Conservation (phyloP, 805 yeast species). For the Lipomyces lipofer region DNA sequence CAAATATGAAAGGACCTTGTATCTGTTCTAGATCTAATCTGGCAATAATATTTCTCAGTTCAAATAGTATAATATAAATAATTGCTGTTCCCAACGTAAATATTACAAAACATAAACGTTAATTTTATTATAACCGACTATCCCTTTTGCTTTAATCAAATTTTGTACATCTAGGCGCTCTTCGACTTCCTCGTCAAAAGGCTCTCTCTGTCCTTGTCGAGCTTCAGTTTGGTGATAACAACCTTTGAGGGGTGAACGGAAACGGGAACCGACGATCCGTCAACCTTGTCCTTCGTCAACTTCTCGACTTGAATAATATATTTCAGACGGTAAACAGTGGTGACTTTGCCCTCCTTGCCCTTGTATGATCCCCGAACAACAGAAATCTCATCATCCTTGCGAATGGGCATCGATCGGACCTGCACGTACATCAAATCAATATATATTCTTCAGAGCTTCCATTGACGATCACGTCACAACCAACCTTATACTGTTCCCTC, state of each 20-base stretch:
- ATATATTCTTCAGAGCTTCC: not conserved
- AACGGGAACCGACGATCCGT: constrained; percentile 96
- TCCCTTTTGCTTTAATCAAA: not conserved
- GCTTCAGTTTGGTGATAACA: constrained; percentile 96
- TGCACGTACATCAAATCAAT: not conserved
- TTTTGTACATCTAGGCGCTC: constrained; percentile 10
- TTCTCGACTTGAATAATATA: constrained; percentile 95
- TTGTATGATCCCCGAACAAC: constrained; percentile 99
- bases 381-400: constrained; percentile 93
- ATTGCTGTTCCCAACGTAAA: constrained; percentile 1
- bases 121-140: constrained; percentile 18
- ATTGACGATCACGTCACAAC: not conserved
- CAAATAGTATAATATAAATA: not conserved
- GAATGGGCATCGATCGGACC: constrained; percentile 91
- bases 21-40: not conserved
- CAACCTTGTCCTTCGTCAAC: constrained; percentile 95
- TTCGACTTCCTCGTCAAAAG: constrained; percentile 52
- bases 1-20: too few species aligned
- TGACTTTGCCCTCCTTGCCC: constrained; percentile 98
- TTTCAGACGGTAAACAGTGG: constrained; percentile 98
- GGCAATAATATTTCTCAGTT: too few species aligned
- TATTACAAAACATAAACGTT: not conserved
- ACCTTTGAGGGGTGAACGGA: constrained; percentile 98
- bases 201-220: constrained; percentile 98
- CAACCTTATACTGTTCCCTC: constrained; percentile 85